Percentiles rank a stretch among this genome's conserved stretches.
Conservation (phyloP, 2,329 filamentous ascomycete species). For the Botrytis cinerea region DNA sequence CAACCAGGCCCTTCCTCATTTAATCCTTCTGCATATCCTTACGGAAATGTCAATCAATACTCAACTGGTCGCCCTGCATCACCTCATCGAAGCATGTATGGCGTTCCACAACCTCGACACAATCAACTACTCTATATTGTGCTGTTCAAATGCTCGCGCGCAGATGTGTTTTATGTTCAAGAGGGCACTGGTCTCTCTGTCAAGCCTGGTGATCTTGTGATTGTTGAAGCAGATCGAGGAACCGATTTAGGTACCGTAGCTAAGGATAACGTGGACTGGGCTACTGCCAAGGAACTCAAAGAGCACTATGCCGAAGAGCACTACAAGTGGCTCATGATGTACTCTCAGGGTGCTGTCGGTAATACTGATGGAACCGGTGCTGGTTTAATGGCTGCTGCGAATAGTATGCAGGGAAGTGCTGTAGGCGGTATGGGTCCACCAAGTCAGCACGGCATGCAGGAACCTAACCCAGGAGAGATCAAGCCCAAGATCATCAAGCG, state of each 20-base stretch:
- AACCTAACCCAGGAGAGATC: constrained; percentile 71
- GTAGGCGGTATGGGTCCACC: constrained; percentile 78
- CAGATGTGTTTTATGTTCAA: constrained; percentile 96
- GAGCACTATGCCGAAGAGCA: constrained; percentile 93
- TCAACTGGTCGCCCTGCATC: constrained; percentile 52
- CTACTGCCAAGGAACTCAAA: constrained; percentile 83
- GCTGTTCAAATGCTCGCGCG: constrained; percentile 92
- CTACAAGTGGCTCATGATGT: constrained; percentile 99
- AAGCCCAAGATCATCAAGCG: constrained; percentile 98
- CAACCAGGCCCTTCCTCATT: constrained; percentile 29
- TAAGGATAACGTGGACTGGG: constrained; percentile 83
- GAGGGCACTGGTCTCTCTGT: constrained; percentile 91
- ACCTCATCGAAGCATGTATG: constrained; percentile 63
- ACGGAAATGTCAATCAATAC: constrained; percentile 35
- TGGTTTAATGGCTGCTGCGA: constrained; percentile 64
- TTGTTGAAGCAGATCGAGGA: constrained; percentile 94
- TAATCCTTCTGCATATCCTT: constrained; percentile 36
- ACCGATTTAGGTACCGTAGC: constrained; percentile 94
- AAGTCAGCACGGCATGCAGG: constrained; percentile 71
- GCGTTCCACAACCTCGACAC: constrained; percentile 60
- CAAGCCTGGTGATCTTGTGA: constrained; percentile 89
- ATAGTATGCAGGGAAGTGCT: constrained; percentile 66
- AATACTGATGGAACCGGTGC: constrained; percentile 61
- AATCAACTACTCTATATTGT: constrained; percentile 83
- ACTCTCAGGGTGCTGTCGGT: constrained; percentile 74